These are phyloP conservation scores for Candida glucosophila DNA, from an alignment of 1,139 yeast species.

Conservation along the genomic window DNA sequence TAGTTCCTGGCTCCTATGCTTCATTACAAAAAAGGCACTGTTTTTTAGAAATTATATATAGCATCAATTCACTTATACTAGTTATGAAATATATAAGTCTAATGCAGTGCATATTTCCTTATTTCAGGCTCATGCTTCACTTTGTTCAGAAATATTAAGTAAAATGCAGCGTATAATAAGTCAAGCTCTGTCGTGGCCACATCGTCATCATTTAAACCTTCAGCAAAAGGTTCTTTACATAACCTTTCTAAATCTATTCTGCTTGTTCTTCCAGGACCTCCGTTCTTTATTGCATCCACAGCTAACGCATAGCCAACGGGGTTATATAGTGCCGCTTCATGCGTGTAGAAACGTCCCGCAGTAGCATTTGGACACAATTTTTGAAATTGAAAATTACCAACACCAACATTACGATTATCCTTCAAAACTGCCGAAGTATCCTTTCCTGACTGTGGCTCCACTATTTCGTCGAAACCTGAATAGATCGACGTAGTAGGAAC, in stretches of 20 bases:
- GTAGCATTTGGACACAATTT: constrained; percentile 1
- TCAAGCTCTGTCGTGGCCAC: constrained; percentile 2
- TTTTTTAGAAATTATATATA: no score
- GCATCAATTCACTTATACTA: no score
- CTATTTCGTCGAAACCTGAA: constrained; percentile 2
- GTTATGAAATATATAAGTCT: no score
- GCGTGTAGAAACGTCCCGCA: constrained; percentile 2
- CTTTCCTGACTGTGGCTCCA: constrained; percentile 2
- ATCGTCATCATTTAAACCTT: constrained; percentile 2
- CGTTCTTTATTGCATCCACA: constrained; percentile 2
- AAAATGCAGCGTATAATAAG: no score
- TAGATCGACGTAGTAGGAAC: constrained; percentile 3
- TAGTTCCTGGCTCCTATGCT: no score
- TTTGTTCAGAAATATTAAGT: not conserved
- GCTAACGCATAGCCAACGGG: constrained; percentile 3
- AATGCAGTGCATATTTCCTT: constrained; percentile 1
- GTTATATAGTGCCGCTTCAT: constrained; percentile 2
- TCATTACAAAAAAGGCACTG: no score
- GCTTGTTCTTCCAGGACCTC: constrained; percentile 1
- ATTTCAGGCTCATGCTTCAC: constrained; percentile 1
- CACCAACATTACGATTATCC: constrained; percentile 2
- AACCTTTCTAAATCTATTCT: constrained; percentile 2
- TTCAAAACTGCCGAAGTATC: constrained; percentile 2
- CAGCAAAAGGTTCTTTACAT: constrained; percentile 2
- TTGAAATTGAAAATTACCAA: constrained; percentile 2